Percentiles rank a stretch among this genome's conserved stretches.
Conservation (phyloP, 495 filamentous ascomycete species). For the Glonium stellatum region DNA sequence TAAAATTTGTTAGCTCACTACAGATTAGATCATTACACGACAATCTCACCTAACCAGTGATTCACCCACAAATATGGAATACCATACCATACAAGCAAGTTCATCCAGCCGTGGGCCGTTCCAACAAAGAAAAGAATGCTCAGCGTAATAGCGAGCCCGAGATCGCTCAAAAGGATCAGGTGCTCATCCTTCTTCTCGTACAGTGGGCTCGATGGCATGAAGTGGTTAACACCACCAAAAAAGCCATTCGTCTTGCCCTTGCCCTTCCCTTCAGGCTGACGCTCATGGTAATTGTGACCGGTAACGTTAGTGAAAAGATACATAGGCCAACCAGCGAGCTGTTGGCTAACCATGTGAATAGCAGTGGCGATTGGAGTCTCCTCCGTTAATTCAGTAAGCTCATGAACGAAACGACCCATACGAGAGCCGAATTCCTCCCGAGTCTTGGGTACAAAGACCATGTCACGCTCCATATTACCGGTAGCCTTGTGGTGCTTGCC, state of each 20-base stretch:
- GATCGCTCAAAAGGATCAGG: slow-evolving; percentile 70
- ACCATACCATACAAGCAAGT: slow-evolving; percentile 88
- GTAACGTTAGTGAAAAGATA: slow-evolving; percentile 86
- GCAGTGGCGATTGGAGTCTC: slow-evolving; percentile 85
- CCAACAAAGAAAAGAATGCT: slow-evolving; percentile 32
- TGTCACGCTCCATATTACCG: slow-evolving; percentile 89
- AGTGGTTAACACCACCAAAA: slow-evolving; percentile 80
- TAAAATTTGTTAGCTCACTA: slow-evolving; percentile 24
- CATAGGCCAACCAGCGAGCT: slow-evolving; percentile 82
- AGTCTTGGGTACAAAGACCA: slow-evolving; percentile 92
- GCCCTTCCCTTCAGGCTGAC: slow-evolving; percentile 62
- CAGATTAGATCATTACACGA: slow-evolving; percentile 1
- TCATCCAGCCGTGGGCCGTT: slow-evolving; percentile 72
- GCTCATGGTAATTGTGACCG: slow-evolving; percentile 87
- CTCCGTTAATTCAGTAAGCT: slow-evolving; percentile 81
- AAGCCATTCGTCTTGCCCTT: slow-evolving; percentile 78
- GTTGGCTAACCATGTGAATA: slow-evolving; percentile 66
- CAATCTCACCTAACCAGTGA: slow-evolving; percentile 78
- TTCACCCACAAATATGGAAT: slow-evolving; percentile 96
- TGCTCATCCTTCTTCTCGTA: slow-evolving; percentile 77
- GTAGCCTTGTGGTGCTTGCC: slow-evolving; percentile 81
- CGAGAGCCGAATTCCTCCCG: slow-evolving; percentile 66
- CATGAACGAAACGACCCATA: slow-evolving; percentile 62
- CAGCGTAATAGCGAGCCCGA: slow-evolving; percentile 35
- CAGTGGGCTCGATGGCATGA: slow-evolving; percentile 76